A percentile compares a stretch with the other conserved stretches of the same genome.
Evolutionary conservation across 352 stramenopile genomes (phyloP).

Genomic region (Globisporangium iwayamae): DNA sequence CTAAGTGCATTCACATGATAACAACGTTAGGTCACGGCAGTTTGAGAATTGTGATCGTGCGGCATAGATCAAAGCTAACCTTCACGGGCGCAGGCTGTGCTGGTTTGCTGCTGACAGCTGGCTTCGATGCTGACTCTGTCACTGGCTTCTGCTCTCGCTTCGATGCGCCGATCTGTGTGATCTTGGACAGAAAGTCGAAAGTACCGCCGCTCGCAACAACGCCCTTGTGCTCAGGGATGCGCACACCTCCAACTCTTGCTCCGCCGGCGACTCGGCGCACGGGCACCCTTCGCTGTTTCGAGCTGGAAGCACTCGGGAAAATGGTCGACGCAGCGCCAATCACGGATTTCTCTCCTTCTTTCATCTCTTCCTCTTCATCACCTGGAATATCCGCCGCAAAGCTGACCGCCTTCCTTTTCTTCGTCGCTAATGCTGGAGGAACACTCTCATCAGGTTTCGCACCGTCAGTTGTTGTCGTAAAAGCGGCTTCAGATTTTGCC

Average conservation of each 20-base stretch:
- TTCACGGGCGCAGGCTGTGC: constrained; percentile 1
- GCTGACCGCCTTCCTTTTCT: constrained; percentile 53
- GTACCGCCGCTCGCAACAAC: constrained; percentile 73
- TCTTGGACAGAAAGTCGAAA: constrained; percentile 87
- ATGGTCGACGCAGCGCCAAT: background rate
- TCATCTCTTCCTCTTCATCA: constrained; percentile 24
- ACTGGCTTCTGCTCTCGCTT: constrained; percentile 22
- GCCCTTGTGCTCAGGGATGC: constrained; percentile 46
- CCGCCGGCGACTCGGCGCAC: constrained; percentile 33
- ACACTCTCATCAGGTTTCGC: background rate
- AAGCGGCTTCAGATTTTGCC: background rate
- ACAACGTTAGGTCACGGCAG: background rate
- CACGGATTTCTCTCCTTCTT: constrained; percentile 17
- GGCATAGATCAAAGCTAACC: background rate
- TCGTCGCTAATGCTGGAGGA: constrained; percentile 16
- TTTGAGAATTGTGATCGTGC: constrained; percentile 6
- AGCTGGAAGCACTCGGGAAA: constrained; percentile 1
- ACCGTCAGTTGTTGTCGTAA: background rate
- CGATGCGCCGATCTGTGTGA: constrained; percentile 32
- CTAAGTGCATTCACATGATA: constrained; percentile 15
- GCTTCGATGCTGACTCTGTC: constrained; percentile 5
- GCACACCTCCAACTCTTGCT: constrained; percentile 18
- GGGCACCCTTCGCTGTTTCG: constrained; percentile 18
- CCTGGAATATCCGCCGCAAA: constrained; percentile 47
- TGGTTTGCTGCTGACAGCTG: background rate